A percentile compares a stretch with the other conserved stretches of the same genome.
Conservation (phyloP, 148 eudicot genomes). For the Dysphania ambrosioides region DNA sequence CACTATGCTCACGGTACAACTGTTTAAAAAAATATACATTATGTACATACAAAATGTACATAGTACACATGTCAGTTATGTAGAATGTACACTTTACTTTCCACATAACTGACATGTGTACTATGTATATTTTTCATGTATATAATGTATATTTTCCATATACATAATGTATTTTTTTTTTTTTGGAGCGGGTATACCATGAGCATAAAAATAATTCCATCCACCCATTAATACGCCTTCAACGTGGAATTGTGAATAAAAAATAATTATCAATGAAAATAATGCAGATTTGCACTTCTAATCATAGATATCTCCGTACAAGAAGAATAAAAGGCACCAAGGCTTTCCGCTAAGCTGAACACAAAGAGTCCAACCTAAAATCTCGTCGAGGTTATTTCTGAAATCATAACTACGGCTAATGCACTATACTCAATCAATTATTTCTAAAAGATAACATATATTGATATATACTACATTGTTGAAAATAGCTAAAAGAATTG, state of each 20-base stretch:
- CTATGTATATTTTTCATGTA: too few relatives aligned
- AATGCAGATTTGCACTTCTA: neutral
- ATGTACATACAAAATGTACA: too few relatives aligned
- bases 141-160: too few relatives aligned
- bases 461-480: too few relatives aligned
- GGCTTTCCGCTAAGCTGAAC: neutral
- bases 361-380: neutral
- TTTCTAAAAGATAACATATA: slow-evolving; percentile 14
- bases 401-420: neutral
- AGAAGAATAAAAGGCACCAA: neutral
- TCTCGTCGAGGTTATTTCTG: slow-evolving; percentile 12
- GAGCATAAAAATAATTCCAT: too few relatives aligned
- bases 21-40: too few relatives aligned
- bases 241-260: neutral
- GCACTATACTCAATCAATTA: neutral
- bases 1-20: too few relatives aligned
- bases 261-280: neutral
- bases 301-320: neutral
- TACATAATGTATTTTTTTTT: too few relatives aligned
- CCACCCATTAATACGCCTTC: neutral
- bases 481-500: slow-evolving; percentile 1
- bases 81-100: too few relatives aligned
- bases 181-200: too few relatives aligned
- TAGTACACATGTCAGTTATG: too few relatives aligned
- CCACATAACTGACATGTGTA: too few relatives aligned